phyloP scores from a whole-genome alignment of 2,329 filamentous ascomycete species.

The Eurotiales sp. region DNA sequence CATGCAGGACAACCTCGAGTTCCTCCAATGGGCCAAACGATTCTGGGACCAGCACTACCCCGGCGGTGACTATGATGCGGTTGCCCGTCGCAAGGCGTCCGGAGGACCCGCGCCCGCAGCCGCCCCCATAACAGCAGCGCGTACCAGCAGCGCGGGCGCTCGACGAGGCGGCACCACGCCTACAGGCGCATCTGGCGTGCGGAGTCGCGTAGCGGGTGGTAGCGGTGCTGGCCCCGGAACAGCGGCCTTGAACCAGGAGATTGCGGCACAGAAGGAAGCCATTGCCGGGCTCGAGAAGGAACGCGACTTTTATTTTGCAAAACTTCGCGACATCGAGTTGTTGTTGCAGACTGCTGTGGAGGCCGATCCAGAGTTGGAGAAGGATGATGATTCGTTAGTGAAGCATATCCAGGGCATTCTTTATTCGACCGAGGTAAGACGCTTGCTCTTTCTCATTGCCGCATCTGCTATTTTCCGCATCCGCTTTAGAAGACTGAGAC shows the following conservation, averaged over 20 bases:
- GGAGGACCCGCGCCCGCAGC: constrained; percentile 50
- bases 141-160: constrained; percentile 48
- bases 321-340: constrained; percentile 93
- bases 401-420: constrained; percentile 96
- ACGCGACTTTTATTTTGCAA: constrained; percentile 98
- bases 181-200: constrained; percentile 47
- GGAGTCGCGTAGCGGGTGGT: constrained; percentile 43
- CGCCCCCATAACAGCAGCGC: constrained; percentile 38
- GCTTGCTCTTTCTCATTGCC: too few relatives aligned
- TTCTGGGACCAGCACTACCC: constrained; percentile 99
- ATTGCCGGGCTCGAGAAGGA: constrained; percentile 93
- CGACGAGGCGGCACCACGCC: constrained; percentile 60
- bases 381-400: constrained; percentile 85
- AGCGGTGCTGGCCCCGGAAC: constrained; percentile 62
- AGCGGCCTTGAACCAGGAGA: constrained; percentile 77
- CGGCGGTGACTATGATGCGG: constrained; percentile 92
- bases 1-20: constrained; percentile 99
- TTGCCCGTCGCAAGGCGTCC: constrained; percentile 75
- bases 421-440: constrained; percentile 83
- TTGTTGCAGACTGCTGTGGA: constrained; percentile 91
- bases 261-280: constrained; percentile 85
- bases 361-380: constrained; percentile 86
- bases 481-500: too few relatives aligned
- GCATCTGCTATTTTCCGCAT: too few relatives aligned
- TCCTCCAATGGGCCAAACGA: constrained; percentile 92